Evolutionary conservation across 2,329 filamentous ascomycete genomes (phyloP), one percentile per base, ranked within the genome.

Genomic region (Fusarium irregulare): DNA sequence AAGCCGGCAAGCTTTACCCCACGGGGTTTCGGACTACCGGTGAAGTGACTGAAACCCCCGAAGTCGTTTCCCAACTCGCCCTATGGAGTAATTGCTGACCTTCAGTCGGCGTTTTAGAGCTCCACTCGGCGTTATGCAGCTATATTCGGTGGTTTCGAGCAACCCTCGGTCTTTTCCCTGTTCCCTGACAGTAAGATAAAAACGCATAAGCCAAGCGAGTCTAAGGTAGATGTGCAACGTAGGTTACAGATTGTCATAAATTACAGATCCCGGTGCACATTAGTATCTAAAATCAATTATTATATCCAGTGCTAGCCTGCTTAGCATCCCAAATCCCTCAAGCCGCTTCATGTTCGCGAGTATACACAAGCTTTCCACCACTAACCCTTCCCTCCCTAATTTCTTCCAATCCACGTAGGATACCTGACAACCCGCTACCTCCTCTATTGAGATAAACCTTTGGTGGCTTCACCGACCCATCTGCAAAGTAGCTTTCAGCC

Each of bases 331-430:
- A 11, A 8, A 37, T 7, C 6, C 34, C 34, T 11, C 3, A n/a
- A 11, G 6, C 34, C 10, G 5, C 34, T n/a, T 37, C 10, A 12
- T 0, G 6, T 0, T 60, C 47, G 0, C 34, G n/a, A 4, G 49
- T 32, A 20, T 67, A 67, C 4, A 67, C 64, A 25, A 67, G 56
- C 2, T 23, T 67, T 1, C 47, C 60, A 7, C 48, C 64, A 28
- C 61, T 66, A 0, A 67, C 62, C 0, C 1, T 61, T 3, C 34
- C 34, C 1, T 44, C 23, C 1, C 25, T 28, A 0, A 45, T 1
- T 3, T 67, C 62, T 3, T 8, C 18, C 6, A 67, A 21, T 0
- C 64, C 64, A 1, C 25, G 20, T 6, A 67, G 8, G 4, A 64
- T 6, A 1, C 62, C 60, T 3, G 48, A n/a, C 2, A 65, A 30